Evolutionary conservation across 2,329 filamentous ascomycete species (phyloP).

Genomic region (Epichloe sylvatica): DNA sequence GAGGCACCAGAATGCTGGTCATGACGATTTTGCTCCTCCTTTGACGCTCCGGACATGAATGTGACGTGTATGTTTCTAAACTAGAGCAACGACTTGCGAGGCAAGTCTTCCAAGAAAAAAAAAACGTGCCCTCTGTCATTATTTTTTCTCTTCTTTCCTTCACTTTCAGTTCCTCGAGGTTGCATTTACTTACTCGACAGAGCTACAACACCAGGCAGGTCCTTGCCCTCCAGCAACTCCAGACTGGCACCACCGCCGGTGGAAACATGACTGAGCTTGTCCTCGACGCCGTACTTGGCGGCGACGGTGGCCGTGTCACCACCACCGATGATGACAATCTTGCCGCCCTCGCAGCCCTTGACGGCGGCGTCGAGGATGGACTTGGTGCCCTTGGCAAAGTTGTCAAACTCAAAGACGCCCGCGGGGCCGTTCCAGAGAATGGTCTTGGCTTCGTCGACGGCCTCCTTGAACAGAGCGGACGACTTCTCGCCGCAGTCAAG

Average conservation of each 20-base stretch:
- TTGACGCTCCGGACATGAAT: background rate
- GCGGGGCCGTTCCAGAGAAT: constrained; percentile 98
- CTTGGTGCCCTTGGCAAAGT: constrained; percentile 88
- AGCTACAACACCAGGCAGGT: constrained; percentile 81
- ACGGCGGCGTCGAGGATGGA: constrained; percentile 81
- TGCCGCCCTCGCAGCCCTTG: constrained; percentile 54
- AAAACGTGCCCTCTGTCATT: constrained; percentile 9
- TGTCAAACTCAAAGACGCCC: constrained; percentile 94
- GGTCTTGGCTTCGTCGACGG: constrained; percentile 80
- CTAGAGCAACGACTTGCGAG: constrained; percentile 2
- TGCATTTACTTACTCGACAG: constrained; percentile 59
- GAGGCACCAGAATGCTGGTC: no score
- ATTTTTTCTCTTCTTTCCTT: background rate
- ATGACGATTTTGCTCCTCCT: background rate
- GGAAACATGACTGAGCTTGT: constrained; percentile 95
- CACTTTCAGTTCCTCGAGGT: background rate
- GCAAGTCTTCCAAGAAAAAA: constrained; percentile 3
- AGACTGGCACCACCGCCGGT: constrained; percentile 91
- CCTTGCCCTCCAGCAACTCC: constrained; percentile 96
- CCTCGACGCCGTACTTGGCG: constrained; percentile 90
- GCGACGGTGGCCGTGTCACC: constrained; percentile 97
- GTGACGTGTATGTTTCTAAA: background rate
- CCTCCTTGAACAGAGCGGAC: constrained; percentile 72
- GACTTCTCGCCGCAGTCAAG: constrained; percentile 88
- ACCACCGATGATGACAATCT: constrained; percentile 97